Percentiles rank a stretch among this genome's conserved stretches.
phyloP scores from a whole-genome alignment of 257 asterid species.

The Cynanchum wilfordii region DNA sequence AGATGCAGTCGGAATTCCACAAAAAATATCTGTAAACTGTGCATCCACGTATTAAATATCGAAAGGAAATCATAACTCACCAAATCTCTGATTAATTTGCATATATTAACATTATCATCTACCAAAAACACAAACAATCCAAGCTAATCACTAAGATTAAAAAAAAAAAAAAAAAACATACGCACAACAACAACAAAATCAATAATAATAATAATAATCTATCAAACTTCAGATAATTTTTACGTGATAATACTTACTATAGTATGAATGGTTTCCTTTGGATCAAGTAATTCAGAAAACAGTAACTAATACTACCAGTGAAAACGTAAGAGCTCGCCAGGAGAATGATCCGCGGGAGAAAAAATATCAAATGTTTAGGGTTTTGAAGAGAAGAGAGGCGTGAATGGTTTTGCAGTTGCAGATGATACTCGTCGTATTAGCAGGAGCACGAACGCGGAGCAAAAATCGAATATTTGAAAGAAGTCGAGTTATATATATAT shows the following conservation, averaged over 20 bases:
- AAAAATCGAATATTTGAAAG: conserved; percentile 7
- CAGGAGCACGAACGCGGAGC: conserved; percentile 1
- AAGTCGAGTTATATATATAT: not conserved
- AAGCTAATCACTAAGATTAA: not conserved
- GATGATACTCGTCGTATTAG: conserved; percentile 8
- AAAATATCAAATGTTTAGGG: conserved; percentile 6
- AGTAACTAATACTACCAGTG: not conserved
- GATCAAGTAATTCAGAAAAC: not conserved
- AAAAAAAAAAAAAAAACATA: not conserved
- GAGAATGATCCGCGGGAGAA: not conserved
- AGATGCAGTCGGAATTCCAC: not conserved
- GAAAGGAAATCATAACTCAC: not conserved
- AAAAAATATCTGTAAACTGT: not conserved
- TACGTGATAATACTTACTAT: not conserved
- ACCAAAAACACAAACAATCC: not conserved
- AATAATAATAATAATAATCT: not conserved
- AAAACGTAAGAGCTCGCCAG: not conserved
- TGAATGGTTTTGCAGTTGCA: not conserved
- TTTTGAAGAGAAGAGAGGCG: not conserved
- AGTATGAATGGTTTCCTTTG: not conserved
- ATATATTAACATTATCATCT: not conserved
- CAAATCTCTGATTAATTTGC: not conserved
- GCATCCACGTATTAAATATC: not conserved
- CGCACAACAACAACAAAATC: no score
- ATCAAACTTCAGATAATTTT: not conserved